Percentiles rank a stretch among this genome's conserved stretches.
Evolutionary conservation across 768 basidiomycete species (phyloP).

Genomic region (Grammothele lineata): DNA sequence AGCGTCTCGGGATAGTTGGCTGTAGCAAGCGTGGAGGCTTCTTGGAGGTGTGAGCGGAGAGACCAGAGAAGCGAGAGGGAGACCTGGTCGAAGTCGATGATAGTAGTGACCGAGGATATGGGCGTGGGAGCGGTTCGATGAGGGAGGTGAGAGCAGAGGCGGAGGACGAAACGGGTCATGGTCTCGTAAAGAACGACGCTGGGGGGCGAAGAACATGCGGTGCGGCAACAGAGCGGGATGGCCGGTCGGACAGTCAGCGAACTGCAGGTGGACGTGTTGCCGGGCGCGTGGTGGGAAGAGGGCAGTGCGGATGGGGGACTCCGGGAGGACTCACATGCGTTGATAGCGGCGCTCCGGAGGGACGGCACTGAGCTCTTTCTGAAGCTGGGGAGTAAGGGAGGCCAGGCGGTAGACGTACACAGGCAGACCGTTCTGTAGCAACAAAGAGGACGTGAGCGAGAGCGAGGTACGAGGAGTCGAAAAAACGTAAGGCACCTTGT

Average conservation of each 20-base stretch:
- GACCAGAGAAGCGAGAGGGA: conserved; percentile 65
- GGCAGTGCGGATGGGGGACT: neutral
- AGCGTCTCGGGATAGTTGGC: conserved; percentile 83
- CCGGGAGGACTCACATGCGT: conserved; percentile 55
- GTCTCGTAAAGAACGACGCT: conserved; percentile 65
- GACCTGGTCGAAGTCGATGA: conserved; percentile 68
- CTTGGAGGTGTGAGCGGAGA: conserved; percentile 66
- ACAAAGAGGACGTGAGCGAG: neutral
- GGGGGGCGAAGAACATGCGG: neutral
- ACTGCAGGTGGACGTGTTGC: neutral
- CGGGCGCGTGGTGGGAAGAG: neutral
- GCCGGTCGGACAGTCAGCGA: no score
- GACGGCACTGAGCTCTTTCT: conserved; percentile 56
- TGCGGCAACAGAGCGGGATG: neutral
- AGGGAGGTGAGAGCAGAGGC: conserved; percentile 58
- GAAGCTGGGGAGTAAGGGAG: conserved; percentile 47
- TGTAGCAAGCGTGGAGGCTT: conserved; percentile 69
- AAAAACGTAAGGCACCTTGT: conserved; percentile 45
- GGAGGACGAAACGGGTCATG: conserved; percentile 62
- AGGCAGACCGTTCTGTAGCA: conserved; percentile 56
- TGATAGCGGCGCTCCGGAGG: conserved; percentile 55
- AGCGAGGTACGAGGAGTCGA: no score
- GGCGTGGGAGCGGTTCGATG: conserved; percentile 48
- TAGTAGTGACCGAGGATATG: conserved; percentile 57
- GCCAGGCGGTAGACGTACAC: conserved; percentile 73